Conservation (phyloP, 148 eudicot genomes). For the Rhododendron molle region DNA sequence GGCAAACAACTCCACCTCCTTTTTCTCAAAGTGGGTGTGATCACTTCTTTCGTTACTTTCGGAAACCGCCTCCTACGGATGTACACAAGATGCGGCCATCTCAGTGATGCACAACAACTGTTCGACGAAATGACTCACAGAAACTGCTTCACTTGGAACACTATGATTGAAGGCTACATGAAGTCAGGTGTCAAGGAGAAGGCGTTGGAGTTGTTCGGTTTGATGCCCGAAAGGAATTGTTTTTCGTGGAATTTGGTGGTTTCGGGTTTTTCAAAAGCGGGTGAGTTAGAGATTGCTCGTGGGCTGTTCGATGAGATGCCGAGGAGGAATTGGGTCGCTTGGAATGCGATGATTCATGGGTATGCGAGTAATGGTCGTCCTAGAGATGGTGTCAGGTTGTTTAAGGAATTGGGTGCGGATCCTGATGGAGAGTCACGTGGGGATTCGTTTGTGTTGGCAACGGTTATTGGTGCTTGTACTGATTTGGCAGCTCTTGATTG, state of each 20-base stretch:
- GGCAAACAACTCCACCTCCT: slow-evolving; percentile 64
- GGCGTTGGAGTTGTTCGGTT: slow-evolving; percentile 25
- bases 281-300: slow-evolving; percentile 50
- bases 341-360: slow-evolving; percentile 84
- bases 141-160: slow-evolving; percentile 74
- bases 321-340: slow-evolving; percentile 58
- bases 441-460: slow-evolving; percentile 64
- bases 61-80: slow-evolving; percentile 70
- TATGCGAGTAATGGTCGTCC: slow-evolving; percentile 53
- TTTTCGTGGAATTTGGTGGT: slow-evolving; percentile 83
- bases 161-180: slow-evolving; percentile 14
- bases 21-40: slow-evolving; percentile 71
- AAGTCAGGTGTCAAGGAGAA: neutral
- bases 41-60: slow-evolving; percentile 37
- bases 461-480: slow-evolving; percentile 65
- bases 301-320: slow-evolving; percentile 73
- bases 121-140: slow-evolving; percentile 70
- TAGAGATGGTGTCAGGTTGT: slow-evolving; percentile 58
- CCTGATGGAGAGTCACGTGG: slow-evolving; percentile 25
- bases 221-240: slow-evolving; percentile 60
- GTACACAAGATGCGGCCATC: slow-evolving; percentile 48
- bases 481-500: slow-evolving; percentile 50
- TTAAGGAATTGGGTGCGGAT: slow-evolving; percentile 45
- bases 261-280: slow-evolving; percentile 51
- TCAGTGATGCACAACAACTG: slow-evolving; percentile 52